Conservation (phyloP, 1,284 basidiomycete genomes). For the Ceratobasidium sp. region DNA sequence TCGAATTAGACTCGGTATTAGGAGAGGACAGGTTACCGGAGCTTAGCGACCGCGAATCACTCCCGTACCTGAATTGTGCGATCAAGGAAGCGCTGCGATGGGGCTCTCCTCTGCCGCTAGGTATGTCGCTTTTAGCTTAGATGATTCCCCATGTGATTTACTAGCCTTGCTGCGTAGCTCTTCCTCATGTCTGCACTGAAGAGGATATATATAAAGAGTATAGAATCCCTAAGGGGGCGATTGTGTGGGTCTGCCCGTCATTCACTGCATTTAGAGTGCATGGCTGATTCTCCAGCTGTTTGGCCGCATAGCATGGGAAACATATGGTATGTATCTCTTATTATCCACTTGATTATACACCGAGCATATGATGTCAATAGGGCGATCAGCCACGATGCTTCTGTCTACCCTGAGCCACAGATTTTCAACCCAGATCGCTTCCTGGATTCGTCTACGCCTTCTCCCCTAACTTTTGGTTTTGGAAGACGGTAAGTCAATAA, state of each 20-base stretch:
- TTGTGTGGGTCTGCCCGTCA: slow-evolving; percentile 40
- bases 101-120: neutral
- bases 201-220: slow-evolving; percentile 49
- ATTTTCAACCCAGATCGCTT: slow-evolving; percentile 49
- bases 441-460: slow-evolving; percentile 13
- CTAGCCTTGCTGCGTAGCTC: neutral
- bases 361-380: slow-evolving; percentile 12
- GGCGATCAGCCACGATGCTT: slow-evolving; percentile 44
- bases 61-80: slow-evolving; percentile 15
- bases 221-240: slow-evolving; percentile 47
- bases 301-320: neutral
- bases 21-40: slow-evolving; percentile 43
- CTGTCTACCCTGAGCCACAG: slow-evolving; percentile 45
- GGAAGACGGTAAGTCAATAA: neutral
- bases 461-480: neutral
- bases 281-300: neutral
- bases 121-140: neutral
- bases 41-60: slow-evolving; percentile 17
- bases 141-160: neutral
- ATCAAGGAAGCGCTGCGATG: slow-evolving; percentile 26
- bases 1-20: slow-evolving; percentile 53
- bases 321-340: neutral
- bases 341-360: neutral
- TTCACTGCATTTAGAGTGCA: neutral
- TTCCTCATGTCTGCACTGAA: slow-evolving; percentile 43